Conservation (phyloP, 2,329 filamentous ascomycete species). For the Pseudogymnoascus sp. region DNA sequence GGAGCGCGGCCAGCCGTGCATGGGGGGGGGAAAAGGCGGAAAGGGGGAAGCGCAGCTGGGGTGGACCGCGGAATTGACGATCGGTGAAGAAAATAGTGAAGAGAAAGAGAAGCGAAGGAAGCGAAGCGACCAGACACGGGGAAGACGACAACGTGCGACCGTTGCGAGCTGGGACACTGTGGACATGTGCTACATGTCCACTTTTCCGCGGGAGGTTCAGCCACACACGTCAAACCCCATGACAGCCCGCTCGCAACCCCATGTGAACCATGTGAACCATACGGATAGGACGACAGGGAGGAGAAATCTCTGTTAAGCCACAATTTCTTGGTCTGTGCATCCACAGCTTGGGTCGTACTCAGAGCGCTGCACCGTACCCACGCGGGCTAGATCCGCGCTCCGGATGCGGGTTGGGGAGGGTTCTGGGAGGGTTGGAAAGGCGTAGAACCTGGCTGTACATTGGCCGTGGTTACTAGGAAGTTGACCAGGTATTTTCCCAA, state of each 20-base stretch:
- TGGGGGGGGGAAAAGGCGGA: neutral
- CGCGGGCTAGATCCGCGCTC: neutral
- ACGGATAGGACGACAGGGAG: neutral
- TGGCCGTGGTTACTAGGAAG: neutral
- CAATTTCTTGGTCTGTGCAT: neutral
- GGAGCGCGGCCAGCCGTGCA: neutral
- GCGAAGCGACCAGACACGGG: neutral
- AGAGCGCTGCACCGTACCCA: neutral
- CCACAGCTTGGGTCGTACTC: neutral
- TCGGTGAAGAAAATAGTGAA: neutral
- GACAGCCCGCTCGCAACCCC: neutral
- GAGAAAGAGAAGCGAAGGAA: too few relatives aligned
- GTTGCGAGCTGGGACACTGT: neutral
- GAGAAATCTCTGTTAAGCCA: neutral
- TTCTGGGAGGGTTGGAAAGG: neutral
- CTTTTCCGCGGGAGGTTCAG: neutral
- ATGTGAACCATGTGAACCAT: neutral
- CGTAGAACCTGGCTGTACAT: neutral
- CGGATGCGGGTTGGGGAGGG: too few relatives aligned
- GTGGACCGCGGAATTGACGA: neutral
- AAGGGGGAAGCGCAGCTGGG: neutral
- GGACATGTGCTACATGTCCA: neutral
- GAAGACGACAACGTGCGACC: conserved; percentile 4
- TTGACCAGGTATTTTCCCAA: neutral
- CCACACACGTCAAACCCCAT: neutral